These are phyloP conservation scores for Cucurbita moschata DNA, from an alignment of 306 rosid genomes.

Conservation along the genomic window DNA sequence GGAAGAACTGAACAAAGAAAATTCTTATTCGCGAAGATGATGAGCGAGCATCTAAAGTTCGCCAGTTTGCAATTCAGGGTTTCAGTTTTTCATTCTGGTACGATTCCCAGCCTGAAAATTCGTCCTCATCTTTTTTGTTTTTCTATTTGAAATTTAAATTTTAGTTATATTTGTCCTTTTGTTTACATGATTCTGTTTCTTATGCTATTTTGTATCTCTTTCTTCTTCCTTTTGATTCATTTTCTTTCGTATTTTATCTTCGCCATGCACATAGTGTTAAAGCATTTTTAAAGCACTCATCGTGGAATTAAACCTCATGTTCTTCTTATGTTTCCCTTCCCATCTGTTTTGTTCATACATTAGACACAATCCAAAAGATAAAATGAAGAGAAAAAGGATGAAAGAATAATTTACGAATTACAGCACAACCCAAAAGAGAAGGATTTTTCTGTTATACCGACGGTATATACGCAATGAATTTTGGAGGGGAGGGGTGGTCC, in stretches of 20 bases:
- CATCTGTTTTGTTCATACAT: neutral
- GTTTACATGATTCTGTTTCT: neutral
- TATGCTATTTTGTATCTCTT: neutral
- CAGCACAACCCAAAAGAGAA: neutral
- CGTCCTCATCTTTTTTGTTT: neutral
- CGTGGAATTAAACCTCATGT: neutral
- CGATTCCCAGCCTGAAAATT: neutral
- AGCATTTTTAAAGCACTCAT: too few species aligned
- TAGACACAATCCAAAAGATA: too few species aligned
- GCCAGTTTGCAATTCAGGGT: neutral
- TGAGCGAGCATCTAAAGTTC: neutral
- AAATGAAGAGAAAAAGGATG: too few species aligned
- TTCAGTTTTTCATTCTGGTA: neutral
- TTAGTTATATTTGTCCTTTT: neutral
- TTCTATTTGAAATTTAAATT: neutral
- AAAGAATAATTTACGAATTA: neutral
- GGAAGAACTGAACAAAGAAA: conserved; percentile 13
- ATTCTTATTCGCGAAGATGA: neutral
- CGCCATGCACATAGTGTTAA: too few species aligned
- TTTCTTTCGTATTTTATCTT: neutral
- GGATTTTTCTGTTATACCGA: neutral
- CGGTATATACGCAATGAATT: neutral
- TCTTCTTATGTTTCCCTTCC: neutral
- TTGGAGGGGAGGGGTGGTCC: neutral
- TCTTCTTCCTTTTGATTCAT: neutral